These are phyloP conservation scores for Ascochyta fabae DNA, from an alignment of 2,329 filamentous ascomycete genomes.

Conservation along the genomic window DNA sequence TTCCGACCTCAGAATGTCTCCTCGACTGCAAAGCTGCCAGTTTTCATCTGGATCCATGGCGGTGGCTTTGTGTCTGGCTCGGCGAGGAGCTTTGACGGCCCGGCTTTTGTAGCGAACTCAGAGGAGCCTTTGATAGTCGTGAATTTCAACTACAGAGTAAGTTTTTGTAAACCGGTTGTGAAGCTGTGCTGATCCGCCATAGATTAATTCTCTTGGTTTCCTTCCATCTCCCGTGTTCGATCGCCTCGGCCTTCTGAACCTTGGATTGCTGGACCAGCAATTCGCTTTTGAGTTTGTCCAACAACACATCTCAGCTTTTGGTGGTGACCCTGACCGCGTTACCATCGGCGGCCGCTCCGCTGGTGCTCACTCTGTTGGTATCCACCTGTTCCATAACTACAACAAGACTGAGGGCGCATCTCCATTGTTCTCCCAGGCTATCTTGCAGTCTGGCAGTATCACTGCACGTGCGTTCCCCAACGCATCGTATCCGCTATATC, in stretches of 20 bases:
- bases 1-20: conserved; percentile 29
- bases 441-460: conserved; percentile 36
- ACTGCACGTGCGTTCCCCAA: conserved; percentile 39
- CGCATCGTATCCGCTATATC: conserved; percentile 37
- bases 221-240: conserved; percentile 34
- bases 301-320: conserved; percentile 49
- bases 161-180: neutral
- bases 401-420: conserved; percentile 27
- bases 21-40: conserved; percentile 28
- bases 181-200: neutral
- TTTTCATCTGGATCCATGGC: conserved; percentile 42
- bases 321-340: conserved; percentile 47
- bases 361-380: conserved; percentile 40
- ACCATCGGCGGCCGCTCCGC: conserved; percentile 49
- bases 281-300: conserved; percentile 44
- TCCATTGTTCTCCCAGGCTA: conserved; percentile 36
- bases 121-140: conserved; percentile 34
- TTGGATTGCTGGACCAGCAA: conserved; percentile 34
- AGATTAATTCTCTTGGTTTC: conserved; percentile 35
- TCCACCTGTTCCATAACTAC: conserved; percentile 42
- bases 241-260: conserved; percentile 35
- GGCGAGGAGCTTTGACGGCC: conserved; percentile 35
- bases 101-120: conserved; percentile 34
- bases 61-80: conserved; percentile 30
- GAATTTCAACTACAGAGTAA: conserved; percentile 38